Percentiles rank a stretch among this genome's conserved stretches.
phyloP scores from a whole-genome alignment of 805 yeast genomes.

The Suhomyces tanzawaensis region DNA sequence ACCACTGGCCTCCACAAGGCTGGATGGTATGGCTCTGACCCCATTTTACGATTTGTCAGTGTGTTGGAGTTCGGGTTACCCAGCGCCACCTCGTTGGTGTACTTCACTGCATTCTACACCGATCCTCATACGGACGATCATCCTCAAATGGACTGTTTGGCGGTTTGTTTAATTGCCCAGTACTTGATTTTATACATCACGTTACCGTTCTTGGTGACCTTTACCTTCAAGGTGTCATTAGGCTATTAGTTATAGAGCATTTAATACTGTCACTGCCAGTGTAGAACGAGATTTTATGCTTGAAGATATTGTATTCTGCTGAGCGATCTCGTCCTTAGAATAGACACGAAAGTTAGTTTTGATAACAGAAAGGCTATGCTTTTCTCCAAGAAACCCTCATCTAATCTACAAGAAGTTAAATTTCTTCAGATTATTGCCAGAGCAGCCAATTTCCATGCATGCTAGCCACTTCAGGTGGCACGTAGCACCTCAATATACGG shows the following conservation, averaged over 20 bases:
- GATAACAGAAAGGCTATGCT: no score
- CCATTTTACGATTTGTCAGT: slow-evolving; percentile 66
- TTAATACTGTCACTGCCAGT: no score
- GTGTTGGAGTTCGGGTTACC: slow-evolving; percentile 79
- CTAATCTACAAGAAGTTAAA: no score
- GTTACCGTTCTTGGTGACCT: slow-evolving; percentile 72
- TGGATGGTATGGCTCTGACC: slow-evolving; percentile 63
- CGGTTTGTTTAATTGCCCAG: slow-evolving; percentile 70
- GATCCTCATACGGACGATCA: slow-evolving; percentile 55
- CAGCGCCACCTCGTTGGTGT: slow-evolving; percentile 83
- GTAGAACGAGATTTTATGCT: no score
- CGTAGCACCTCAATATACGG: no score
- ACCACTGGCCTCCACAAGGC: slow-evolving; percentile 56
- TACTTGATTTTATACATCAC: slow-evolving; percentile 67
- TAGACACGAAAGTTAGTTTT: no score
- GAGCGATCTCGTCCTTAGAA: no score
- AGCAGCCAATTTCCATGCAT: no score
- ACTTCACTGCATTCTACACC: slow-evolving; percentile 83
- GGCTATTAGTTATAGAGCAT: slow-evolving; percentile 19
- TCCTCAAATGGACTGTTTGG: slow-evolving; percentile 81
- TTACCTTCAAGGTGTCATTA: slow-evolving; percentile 54
- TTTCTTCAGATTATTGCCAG: no score
- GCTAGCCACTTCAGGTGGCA: no score
- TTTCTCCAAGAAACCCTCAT: no score
- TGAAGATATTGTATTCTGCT: no score